Evolutionary conservation across 257 asterid species (phyloP).

Genomic region (Capsicum rhomboideum): DNA sequence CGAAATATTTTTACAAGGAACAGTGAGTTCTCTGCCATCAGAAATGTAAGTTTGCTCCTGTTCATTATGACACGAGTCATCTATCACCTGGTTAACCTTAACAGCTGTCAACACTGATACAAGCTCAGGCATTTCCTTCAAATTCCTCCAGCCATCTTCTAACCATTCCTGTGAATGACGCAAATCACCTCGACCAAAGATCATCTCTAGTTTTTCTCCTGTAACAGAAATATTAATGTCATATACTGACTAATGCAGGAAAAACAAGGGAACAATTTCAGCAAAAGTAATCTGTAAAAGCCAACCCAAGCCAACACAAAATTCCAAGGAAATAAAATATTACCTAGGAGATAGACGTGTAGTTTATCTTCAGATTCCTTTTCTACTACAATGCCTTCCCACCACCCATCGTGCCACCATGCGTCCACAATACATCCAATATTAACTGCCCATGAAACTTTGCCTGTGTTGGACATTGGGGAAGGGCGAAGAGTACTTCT

Average conservation of each 20-base stretch:
- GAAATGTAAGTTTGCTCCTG: constrained; percentile 3
- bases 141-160: constrained; percentile 36
- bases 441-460: constrained; percentile 15
- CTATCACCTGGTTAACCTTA: background rate
- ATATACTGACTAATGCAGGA: background rate
- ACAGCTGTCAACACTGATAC: constrained; percentile 17
- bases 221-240: constrained; percentile 1
- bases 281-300: background rate
- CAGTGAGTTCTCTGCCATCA: background rate
- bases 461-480: constrained; percentile 7
- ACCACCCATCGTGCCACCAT: constrained; percentile 92
- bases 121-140: constrained; percentile 42
- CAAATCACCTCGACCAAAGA: constrained; percentile 27
- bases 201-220: constrained; percentile 50
- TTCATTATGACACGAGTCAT: background rate
- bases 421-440: constrained; percentile 67
- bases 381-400: constrained; percentile 81
- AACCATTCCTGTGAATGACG: constrained; percentile 77
- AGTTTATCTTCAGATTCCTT: constrained; percentile 35
- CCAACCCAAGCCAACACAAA: background rate
- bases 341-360: constrained; percentile 66
- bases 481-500: constrained; percentile 58
- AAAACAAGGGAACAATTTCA: background rate
- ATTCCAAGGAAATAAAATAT: background rate
- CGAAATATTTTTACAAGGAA: background rate